Base-by-base conservation (phyloP, 306 rosid genomes). In the Quercus aquifolioides region DNA sequence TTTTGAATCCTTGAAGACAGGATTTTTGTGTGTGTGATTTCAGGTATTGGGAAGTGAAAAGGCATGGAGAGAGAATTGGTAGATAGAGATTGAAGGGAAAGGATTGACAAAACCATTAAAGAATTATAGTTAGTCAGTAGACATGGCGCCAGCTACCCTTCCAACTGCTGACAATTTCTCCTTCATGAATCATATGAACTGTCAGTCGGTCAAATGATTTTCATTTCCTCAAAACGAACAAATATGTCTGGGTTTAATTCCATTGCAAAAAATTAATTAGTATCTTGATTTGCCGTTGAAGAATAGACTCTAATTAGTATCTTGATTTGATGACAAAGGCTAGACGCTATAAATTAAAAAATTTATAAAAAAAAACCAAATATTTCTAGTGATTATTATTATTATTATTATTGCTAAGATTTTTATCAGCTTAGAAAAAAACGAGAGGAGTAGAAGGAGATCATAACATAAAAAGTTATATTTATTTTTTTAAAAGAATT, bases 71-170 rank as follows among this genome's bases (percentile, higher is more conserved):
- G 26, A 56, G 60, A 28, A 28, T 28, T 28, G 30, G 30, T 28
- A 28, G 3, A 28, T 28, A 31, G 6, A 56, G 62, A 57, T 20
- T 6, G 23, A 33, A 26, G 1, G 15, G n/a, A 14, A 7, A 62
- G n/a, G 5, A 30, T 7, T 18, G n/a, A 18, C 35, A 7, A 7
- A 41, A 8, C 46, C 0, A 41, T 41, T 8, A 0, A 38, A 38
- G 46, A 38, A 0, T 35, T 4, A 9, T 4, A 9, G 17, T 18
- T 35, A 3, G 7, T 18, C 15, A 7, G 23, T 21, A 67, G 20
- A 33, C 72, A 67, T 17, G 15, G 26, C 28, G 72, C 72, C 72
- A 68, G n/a, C 72, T 68, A n/a, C 72, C 72, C 2, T 68, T 59
- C 51, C 72, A 30, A 35, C 72, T 33, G 26, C 51, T 4, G 51